phyloP scores from a whole-genome alignment of 345 rosid species.

The Hypericum androsaemum region DNA sequence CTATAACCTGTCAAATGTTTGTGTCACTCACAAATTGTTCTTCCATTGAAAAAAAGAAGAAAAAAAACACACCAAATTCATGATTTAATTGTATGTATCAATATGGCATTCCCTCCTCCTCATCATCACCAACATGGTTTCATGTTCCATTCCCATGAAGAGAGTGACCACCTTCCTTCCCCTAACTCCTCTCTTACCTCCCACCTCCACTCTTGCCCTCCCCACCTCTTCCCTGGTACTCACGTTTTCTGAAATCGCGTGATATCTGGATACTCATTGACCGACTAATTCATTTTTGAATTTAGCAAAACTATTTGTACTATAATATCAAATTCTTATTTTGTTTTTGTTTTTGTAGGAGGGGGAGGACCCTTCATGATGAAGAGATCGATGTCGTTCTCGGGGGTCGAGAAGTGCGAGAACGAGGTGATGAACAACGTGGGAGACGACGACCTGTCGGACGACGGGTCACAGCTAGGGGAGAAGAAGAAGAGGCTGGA shows the following conservation, averaged over 20 bases:
- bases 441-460: slow-evolving; percentile 64
- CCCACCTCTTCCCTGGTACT: slow-evolving; percentile 59
- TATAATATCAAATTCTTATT: not conserved
- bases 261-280: not conserved
- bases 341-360: slow-evolving; percentile 18
- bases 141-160: slow-evolving; percentile 60
- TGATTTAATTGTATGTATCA: no score
- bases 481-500: slow-evolving; percentile 31
- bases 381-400: slow-evolving; percentile 76
- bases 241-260: slow-evolving; percentile 4
- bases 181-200: slow-evolving; percentile 45
- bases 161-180: slow-evolving; percentile 38
- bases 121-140: slow-evolving; percentile 21
- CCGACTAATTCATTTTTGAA: slow-evolving; percentile 8
- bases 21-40: not conserved
- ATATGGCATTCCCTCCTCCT: slow-evolving; percentile 66
- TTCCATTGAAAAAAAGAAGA: no score
- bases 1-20: slow-evolving; percentile 19
- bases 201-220: slow-evolving; percentile 51
- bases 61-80: not conserved
- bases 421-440: slow-evolving; percentile 15
- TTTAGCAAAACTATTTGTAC: no score
- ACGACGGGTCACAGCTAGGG: slow-evolving; percentile 38
- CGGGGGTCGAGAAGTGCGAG: slow-evolving; percentile 43
- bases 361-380: slow-evolving; percentile 47